Percentiles rank a stretch among this genome's conserved stretches.
These are phyloP conservation scores for Kazachstania bromeliacearum DNA, from an alignment of 805 yeast species.

Conservation along the genomic window DNA sequence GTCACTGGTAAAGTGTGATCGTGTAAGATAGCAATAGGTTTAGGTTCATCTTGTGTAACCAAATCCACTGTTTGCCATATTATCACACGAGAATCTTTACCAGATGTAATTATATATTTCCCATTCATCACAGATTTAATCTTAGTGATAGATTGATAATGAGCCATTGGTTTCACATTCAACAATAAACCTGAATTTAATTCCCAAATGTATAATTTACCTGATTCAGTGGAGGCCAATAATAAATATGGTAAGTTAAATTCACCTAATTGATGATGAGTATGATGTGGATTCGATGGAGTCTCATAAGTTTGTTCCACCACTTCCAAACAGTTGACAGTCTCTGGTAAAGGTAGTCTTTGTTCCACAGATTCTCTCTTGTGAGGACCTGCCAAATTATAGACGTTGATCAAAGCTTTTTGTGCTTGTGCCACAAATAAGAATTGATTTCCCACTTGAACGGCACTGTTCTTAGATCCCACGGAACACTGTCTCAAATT, in stretches of 20 bases:
- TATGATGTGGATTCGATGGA: slow-evolving; percentile 5
- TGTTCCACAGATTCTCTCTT: slow-evolving; percentile 54
- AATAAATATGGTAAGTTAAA: slow-evolving; percentile 54
- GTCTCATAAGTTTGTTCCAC: slow-evolving; percentile 14
- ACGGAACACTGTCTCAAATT: slow-evolving; percentile 34
- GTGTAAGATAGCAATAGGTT: slow-evolving; percentile 49
- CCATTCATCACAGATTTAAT: slow-evolving; percentile 55
- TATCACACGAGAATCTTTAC: slow-evolving; percentile 69
- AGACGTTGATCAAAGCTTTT: slow-evolving; percentile 69
- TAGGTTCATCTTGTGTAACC: slow-evolving; percentile 32
- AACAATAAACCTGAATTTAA: slow-evolving; percentile 64
- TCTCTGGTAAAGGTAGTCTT: slow-evolving; percentile 77
- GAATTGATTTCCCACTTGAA: slow-evolving; percentile 45
- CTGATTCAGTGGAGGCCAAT: slow-evolving; percentile 52
- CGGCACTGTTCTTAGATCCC: slow-evolving; percentile 41
- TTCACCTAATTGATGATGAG: slow-evolving; percentile 25
- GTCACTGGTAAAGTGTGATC: slow-evolving; percentile 46
- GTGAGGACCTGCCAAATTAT: slow-evolving; percentile 36
- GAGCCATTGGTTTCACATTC: slow-evolving; percentile 61
- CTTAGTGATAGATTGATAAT: slow-evolving; percentile 65
- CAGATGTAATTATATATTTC: slow-evolving; percentile 61
- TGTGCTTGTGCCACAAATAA: slow-evolving; percentile 56
- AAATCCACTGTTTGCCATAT: slow-evolving; percentile 67
- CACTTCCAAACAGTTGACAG: slow-evolving; percentile 40
- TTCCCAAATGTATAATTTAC: slow-evolving; percentile 81